Conservation (phyloP, 2,329 filamentous ascomycete species). For the Penicillium sp. region DNA sequence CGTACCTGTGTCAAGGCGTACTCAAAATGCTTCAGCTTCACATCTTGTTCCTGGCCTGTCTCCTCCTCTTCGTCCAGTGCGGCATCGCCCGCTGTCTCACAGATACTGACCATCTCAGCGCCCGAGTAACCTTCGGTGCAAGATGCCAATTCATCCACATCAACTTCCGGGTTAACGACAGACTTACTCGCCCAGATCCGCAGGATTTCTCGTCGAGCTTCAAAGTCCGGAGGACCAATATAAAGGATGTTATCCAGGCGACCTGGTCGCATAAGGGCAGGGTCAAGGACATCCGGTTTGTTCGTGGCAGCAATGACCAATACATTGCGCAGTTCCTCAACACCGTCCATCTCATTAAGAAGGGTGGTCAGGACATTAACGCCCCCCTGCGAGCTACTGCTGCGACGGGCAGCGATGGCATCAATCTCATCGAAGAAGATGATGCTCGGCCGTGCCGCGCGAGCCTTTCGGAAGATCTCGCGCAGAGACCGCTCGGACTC, state of each 20-base stretch:
- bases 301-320: constrained; percentile 91
- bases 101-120: constrained; percentile 72
- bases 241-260: constrained; percentile 84
- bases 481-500: constrained; percentile 87
- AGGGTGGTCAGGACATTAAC: constrained; percentile 87
- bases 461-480: constrained; percentile 81
- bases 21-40: constrained; percentile 48
- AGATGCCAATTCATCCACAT: constrained; percentile 63
- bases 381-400: constrained; percentile 50
- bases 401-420: constrained; percentile 68
- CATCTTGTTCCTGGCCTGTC: constrained; percentile 37
- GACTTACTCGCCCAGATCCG: constrained; percentile 65
- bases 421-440: constrained; percentile 99
- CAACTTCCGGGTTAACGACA: constrained; percentile 63
- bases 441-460: constrained; percentile 83
- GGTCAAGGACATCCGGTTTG: constrained; percentile 80
- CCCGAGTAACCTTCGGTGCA: constrained; percentile 78
- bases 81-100: constrained; percentile 53
- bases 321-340: constrained; percentile 79
- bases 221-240: constrained; percentile 74
- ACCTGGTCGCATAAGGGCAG: constrained; percentile 81
- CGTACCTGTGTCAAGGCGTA: constrained; percentile 49
- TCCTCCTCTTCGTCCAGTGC: constrained; percentile 55
- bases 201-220: constrained; percentile 76
- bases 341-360: constrained; percentile 94